Percentiles rank a stretch among this genome's conserved stretches.
Evolutionary conservation across 2,329 filamentous ascomycete genomes (phyloP).

Genomic region (Colletotrichum costaricense): DNA sequence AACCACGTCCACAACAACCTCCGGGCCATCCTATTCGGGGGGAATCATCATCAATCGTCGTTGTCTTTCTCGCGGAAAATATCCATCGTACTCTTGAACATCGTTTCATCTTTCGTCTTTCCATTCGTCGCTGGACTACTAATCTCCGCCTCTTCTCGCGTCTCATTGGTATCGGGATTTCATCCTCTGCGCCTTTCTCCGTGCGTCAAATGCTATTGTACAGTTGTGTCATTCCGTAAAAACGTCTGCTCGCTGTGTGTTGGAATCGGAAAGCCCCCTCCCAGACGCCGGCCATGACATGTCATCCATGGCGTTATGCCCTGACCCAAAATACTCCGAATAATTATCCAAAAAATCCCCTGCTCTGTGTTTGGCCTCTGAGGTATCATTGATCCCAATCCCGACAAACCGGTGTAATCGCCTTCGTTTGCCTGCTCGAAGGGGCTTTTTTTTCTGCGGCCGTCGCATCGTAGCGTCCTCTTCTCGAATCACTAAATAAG

Average conservation of each 20-base stretch:
- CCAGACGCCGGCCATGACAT: conserved; percentile 29
- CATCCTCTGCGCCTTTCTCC: conserved; percentile 1
- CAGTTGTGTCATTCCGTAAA: conserved; percentile 29
- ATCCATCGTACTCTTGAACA: neutral
- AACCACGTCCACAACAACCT: neutral
- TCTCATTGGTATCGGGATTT: conserved; percentile 10
- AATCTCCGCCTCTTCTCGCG: conserved; percentile 7
- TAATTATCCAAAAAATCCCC: conserved; percentile 14
- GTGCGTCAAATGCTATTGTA: conserved; percentile 25
- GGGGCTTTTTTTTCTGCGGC: conserved; percentile 12
- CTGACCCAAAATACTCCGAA: conserved; percentile 28
- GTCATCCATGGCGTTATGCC: conserved; percentile 27
- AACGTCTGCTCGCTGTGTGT: conserved; percentile 32
- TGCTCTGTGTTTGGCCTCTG: neutral
- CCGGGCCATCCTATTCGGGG: neutral
- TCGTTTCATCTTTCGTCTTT: conserved; percentile 4
- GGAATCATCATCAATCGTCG: neutral
- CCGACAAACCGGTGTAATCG: conserved; percentile 9
- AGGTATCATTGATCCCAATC: conserved; percentile 31
- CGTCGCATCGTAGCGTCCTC: conserved; percentile 27
- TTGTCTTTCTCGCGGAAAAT: neutral
- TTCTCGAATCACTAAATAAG: conserved; percentile 16
- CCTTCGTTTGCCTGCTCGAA: conserved; percentile 20
- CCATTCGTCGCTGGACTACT: neutral
- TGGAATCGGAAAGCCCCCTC: conserved; percentile 27